A percentile compares a stretch with the other conserved stretches of the same genome.
Evolutionary conservation across 2,329 filamentous ascomycete species (phyloP).

Genomic region (Juglanconis juglandina): DNA sequence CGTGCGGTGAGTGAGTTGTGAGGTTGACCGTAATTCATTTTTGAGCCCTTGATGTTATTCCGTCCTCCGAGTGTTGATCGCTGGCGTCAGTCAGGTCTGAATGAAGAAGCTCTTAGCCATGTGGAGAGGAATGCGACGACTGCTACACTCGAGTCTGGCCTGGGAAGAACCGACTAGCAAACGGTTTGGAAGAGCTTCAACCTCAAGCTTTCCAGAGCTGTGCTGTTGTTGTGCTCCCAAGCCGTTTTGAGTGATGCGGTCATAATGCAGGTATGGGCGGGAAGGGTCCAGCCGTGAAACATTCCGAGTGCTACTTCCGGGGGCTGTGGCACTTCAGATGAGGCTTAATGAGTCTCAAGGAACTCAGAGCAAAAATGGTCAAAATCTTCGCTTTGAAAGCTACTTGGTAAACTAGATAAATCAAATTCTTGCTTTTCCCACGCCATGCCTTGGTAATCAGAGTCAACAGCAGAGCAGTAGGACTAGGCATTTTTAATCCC

Average conservation of each 20-base stretch:
- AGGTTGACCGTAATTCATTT: slow-evolving; percentile 20
- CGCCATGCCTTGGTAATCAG: not conserved
- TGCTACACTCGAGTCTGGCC: too few species aligned
- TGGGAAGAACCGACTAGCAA: not conserved
- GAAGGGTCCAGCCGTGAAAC: slow-evolving; percentile 13
- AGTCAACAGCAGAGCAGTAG: not conserved
- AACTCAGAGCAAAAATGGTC: not conserved
- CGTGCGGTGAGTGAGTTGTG: not conserved
- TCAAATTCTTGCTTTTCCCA: not conserved
- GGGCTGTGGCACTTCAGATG: not conserved
- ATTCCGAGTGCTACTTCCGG: not conserved
- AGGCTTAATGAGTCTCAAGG: not conserved
- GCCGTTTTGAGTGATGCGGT: slow-evolving; percentile 12
- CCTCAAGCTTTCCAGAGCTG: not conserved
- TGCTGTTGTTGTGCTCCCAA: not conserved
- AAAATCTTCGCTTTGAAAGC: not conserved
- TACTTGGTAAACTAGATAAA: not conserved
- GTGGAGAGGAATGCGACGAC: not conserved
- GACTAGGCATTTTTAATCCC: not conserved
- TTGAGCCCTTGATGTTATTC: not conserved
- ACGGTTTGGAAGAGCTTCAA: not conserved
- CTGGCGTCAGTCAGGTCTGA: too few species aligned
- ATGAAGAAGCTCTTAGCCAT: not conserved
- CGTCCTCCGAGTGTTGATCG: not conserved
- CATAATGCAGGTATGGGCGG: slow-evolving; percentile 6